phyloP scores from a whole-genome alignment of 257 asterid genomes.

The Perilla frutescens region DNA sequence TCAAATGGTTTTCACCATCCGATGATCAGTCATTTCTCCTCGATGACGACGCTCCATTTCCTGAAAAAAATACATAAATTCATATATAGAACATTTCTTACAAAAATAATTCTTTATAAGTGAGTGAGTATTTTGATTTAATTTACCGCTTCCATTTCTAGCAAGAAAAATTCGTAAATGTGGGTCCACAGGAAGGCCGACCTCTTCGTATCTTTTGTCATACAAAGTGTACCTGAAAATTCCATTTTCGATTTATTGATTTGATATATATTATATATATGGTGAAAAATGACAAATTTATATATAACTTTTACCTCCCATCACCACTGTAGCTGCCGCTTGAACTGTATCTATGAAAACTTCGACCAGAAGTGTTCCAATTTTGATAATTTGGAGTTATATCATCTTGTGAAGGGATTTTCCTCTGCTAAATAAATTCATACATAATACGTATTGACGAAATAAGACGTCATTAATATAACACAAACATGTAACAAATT shows the following conservation, averaged over 20 bases:
- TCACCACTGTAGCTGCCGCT: background rate
- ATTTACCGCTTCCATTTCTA: constrained; percentile 23
- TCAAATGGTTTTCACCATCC: no score
- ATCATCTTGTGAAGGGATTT: constrained; percentile 10
- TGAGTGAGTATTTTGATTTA: no score
- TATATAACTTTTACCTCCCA: background rate
- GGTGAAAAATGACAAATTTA: background rate
- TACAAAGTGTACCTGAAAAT: constrained; percentile 37
- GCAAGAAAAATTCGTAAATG: constrained; percentile 41
- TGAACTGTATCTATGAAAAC: constrained; percentile 20
- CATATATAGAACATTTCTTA: background rate
- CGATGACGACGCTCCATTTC: constrained; percentile 28
- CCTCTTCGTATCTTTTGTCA: constrained; percentile 39
- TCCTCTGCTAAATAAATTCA: constrained; percentile 27
- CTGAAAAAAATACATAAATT: constrained; percentile 1
- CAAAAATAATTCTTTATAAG: background rate
- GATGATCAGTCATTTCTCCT: constrained; percentile 6
- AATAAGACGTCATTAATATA: background rate
- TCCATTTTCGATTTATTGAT: background rate
- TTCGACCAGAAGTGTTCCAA: constrained; percentile 11
- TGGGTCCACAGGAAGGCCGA: constrained; percentile 41
- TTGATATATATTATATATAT: background rate
- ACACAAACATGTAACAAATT: background rate
- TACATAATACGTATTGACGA: background rate
- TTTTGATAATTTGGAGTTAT: background rate